These are phyloP conservation scores for Xylaria sp. DNA, from an alignment of 2,329 filamentous ascomycete genomes.

Conservation along the genomic window DNA sequence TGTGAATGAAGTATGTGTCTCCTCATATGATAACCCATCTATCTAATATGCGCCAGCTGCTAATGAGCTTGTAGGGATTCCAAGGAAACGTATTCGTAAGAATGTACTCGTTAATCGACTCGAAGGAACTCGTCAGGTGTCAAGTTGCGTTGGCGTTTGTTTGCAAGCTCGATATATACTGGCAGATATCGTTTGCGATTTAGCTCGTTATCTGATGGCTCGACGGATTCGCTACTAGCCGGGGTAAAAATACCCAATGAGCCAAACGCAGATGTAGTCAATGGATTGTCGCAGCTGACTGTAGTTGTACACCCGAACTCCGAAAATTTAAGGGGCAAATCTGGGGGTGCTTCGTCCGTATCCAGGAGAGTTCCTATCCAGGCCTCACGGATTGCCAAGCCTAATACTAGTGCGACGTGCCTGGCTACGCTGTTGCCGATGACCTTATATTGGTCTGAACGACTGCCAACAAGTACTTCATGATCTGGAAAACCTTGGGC, in stretches of 20 bases:
- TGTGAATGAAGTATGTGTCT: neutral
- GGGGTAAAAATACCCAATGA: slow-evolving; percentile 24
- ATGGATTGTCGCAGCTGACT: slow-evolving; percentile 7
- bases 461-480: slow-evolving; percentile 69
- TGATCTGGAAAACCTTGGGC: slow-evolving; percentile 73
- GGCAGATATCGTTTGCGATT: slow-evolving; percentile 27
- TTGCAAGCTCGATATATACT: slow-evolving; percentile 27
- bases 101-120: neutral
- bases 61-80: neutral
- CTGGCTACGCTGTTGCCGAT: slow-evolving; percentile 80
- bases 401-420: slow-evolving; percentile 69
- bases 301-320: neutral
- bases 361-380: slow-evolving; percentile 48
- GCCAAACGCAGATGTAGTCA: slow-evolving; percentile 1
- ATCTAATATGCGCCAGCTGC: too few species aligned
- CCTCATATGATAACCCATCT: too few species aligned
- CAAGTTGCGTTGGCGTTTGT: slow-evolving; percentile 16
- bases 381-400: slow-evolving; percentile 66
- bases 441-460: slow-evolving; percentile 64
- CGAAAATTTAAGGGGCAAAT: neutral
- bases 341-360: neutral
- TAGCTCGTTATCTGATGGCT: slow-evolving; percentile 16
- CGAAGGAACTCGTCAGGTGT: neutral
- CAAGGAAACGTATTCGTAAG: neutral
- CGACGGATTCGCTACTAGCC: slow-evolving; percentile 31